A percentile compares a stretch with the other conserved stretches of the same genome.
Evolutionary conservation across 306 rosid genomes (phyloP).

Genomic region (Chamaecrista fasciculata): DNA sequence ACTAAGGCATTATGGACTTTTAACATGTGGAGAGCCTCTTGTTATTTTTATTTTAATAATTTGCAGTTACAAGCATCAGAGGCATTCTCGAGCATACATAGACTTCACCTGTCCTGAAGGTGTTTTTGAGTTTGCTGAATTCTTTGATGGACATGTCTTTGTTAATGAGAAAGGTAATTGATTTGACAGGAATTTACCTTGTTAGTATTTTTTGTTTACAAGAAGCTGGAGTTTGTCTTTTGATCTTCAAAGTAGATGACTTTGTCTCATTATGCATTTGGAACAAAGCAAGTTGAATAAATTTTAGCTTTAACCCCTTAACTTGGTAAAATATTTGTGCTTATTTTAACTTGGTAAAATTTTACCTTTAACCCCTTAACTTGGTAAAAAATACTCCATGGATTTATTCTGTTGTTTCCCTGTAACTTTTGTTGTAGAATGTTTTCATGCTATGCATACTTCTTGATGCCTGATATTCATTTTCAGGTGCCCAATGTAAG

Average conservation of each 20-base stretch:
- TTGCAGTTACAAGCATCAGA: conserved; percentile 78
- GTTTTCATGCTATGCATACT: conserved; percentile 10
- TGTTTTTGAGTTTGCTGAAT: conserved; percentile 79
- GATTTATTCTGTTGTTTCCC: neutral
- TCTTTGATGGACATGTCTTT: conserved; percentile 83
- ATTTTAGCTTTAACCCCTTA: neutral
- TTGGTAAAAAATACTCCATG: neutral
- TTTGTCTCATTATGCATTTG: neutral
- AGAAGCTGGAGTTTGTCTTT: neutral
- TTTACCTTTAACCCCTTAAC: too few relatives aligned
- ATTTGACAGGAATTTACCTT: neutral
- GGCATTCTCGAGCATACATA: conserved; percentile 80
- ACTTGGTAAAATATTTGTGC: neutral
- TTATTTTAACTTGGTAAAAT: conserved; percentile 13
- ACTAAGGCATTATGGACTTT: conserved; percentile 1
- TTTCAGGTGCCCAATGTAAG: conserved; percentile 73
- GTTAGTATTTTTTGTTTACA: neutral
- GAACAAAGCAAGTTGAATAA: neutral
- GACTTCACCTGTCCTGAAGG: conserved; percentile 68
- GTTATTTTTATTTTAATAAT: conserved; percentile 28
- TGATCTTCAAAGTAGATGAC: conserved; percentile 6
- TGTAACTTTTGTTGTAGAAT: neutral
- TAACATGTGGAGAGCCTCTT: conserved; percentile 23
- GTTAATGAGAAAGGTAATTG: conserved; percentile 88
- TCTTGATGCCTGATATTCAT: conserved; percentile 10